Evolutionary conservation across 2,329 filamentous ascomycete genomes (phyloP).

Genomic region (Fusarium sp.): DNA sequence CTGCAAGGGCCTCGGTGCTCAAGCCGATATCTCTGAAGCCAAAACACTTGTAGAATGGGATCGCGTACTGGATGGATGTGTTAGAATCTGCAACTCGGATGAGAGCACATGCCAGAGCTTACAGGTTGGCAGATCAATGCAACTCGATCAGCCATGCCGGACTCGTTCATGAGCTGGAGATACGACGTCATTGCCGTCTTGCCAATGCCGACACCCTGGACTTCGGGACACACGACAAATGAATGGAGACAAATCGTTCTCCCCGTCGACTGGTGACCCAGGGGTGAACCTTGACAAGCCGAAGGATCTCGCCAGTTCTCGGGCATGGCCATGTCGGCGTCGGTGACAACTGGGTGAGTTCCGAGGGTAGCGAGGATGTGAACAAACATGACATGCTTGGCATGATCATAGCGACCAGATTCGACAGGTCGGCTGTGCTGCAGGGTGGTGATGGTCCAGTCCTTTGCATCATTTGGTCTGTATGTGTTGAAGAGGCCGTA

Average conservation of each 20-base stretch:
- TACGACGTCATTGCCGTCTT: conserved; percentile 77
- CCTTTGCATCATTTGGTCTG: conserved; percentile 54
- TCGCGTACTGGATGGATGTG: conserved; percentile 61
- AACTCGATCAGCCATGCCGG: conserved; percentile 73
- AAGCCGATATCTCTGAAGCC: conserved; percentile 74
- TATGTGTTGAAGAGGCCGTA: conserved; percentile 80
- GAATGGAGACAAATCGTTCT: conserved; percentile 83
- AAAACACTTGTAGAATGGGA: conserved; percentile 78
- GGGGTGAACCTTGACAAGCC: conserved; percentile 50
- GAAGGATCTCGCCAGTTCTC: conserved; percentile 66
- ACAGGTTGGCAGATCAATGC: conserved; percentile 79
- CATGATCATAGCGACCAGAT: conserved; percentile 48
- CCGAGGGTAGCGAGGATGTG: conserved; percentile 81
- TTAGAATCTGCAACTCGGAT: background rate
- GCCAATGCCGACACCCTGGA: conserved; percentile 77
- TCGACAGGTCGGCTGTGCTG: conserved; percentile 64
- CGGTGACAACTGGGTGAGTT: conserved; percentile 68
- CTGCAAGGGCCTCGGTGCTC: conserved; percentile 75
- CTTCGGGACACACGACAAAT: conserved; percentile 76
- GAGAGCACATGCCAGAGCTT: conserved; percentile 38
- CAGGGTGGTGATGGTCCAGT: conserved; percentile 60
- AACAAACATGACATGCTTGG: conserved; percentile 69
- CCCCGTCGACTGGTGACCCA: conserved; percentile 77
- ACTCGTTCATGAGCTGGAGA: conserved; percentile 75
- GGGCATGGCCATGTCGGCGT: conserved; percentile 78